Base-by-base conservation (phyloP, 176 grass and related monocot genomes). In the Lolium multiflorum region DNA sequence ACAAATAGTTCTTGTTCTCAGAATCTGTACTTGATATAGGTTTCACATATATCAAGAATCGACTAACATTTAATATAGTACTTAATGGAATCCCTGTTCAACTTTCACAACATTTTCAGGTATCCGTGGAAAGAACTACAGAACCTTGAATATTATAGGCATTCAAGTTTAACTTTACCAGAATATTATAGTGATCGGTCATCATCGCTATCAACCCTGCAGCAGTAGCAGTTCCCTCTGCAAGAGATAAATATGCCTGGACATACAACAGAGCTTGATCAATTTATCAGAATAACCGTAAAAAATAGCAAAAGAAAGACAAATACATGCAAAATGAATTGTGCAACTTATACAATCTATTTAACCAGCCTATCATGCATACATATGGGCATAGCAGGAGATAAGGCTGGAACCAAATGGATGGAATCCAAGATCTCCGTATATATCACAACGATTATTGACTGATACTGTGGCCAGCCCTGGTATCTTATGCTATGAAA, bases 211-310 rank as follows among this genome's bases (percentile, higher is more conserved):
- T 96, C 55, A 98, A 87, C 62, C 96, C 96, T 43, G 91, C 93
- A 48, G 87, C 92, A 80, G 96, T 98, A 77, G 96, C 92, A 37
- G 84, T 95, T 83, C 96, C 93, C 85, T 98, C 96, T 1, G 96
- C 84, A 78, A 98, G 96, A 38, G 97, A 98, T 85, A 98, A 87
- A 91, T 98, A 98, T 77, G 97, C 93, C 97, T 98, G 89, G 78
- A 89, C 82, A 89, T 87, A 70, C 50, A 83, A 37, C 41, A 82
- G 38, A 81, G 18, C 5, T 87, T 84, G 86, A 80, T 91, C 24
- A 81, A 79, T 80, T 77, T 79, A 70, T 38, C 59, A 77, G 24
- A 15, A 73, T 54, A 73, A 77, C 18, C 11, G 7, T 60, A 44
- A 64, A 79, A 79, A 56, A 35, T 78, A 61, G 37, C 75, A 77